Base-by-base conservation (phyloP, 2,329 filamentous ascomycete genomes). In the Phyllosticta paracitricarpa region DNA sequence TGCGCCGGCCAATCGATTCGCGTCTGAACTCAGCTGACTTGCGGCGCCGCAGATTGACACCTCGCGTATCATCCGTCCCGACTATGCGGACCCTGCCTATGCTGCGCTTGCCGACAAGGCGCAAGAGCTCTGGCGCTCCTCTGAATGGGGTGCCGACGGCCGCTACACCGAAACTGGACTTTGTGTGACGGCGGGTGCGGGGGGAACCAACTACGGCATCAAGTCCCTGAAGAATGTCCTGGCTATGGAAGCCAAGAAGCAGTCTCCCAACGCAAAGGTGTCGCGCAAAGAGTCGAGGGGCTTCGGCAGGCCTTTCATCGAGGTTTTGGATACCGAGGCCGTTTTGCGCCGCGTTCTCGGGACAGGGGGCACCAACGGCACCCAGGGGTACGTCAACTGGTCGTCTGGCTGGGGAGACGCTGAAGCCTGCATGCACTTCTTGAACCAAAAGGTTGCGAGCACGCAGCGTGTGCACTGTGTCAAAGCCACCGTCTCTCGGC, bases 41-140 rank as follows among this genome's bases (percentile, higher is more conserved):
- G 24, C 56, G 22, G 24, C 54, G 28, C 22, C 30, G 28, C 51
- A 75, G 73, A 75, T 85, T 63, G 84, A 87, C 70, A 78, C 78
- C 54, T 84, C 81, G 24, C 82, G 84, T 61, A 86, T 86, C 65
- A 78, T 87, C 57, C 80, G 84, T 35, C 81, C 86, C 48, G 93
- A 97, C 79, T 97, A 97, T 70, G 86, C 89, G 4, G 86, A 93
- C 69, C 77, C 83, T 0, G 82, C 86, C 24, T 97, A 97, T 74
- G 83, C 90, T 5, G 77, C 79, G 17, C 84, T 97, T 54, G 91
- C 87, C 22, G 80, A 83, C 19, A 78, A 84, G 40, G 91, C 91
- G 1, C 88, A 89, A 68, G 73, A 79, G 19, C 78, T 82, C 69
- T 94, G 85, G 89, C 84, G 87, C 67, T 53, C 35, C 19, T 80